Evolutionary conservation across 2,329 filamentous ascomycete genomes (phyloP), one percentile per base, ranked within the genome.

Genomic region (Xylaria sp.): DNA sequence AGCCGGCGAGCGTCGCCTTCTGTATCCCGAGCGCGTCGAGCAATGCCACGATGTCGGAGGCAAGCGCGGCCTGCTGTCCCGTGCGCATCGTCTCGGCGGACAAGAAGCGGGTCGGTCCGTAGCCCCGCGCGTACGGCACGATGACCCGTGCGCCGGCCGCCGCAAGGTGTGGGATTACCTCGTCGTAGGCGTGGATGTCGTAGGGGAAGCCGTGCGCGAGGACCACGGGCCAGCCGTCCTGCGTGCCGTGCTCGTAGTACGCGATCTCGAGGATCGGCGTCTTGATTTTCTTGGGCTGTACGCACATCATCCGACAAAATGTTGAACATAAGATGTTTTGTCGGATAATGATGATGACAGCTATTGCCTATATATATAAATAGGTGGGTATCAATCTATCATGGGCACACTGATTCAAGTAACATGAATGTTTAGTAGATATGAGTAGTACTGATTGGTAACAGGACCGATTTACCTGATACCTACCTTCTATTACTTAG

Each of bases 141-240:
- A 69, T 64, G 48, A 69, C 50, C 13, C 67, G 64, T 20, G 67
- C 67, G 48, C 67, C 60, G 4, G 10, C 23, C 12, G 41, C 3
- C 9, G 55, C 34, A 60, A 69, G 67, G 43, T 4, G 50, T 9
- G 67, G 65, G 20, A 65, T 36, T 7, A 69, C 65, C 41, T 18
- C 60, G 7, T 64, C 55, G 57, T 67, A 69, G 3, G 65, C 67
- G 39, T 65, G 56, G 5, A 48, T 9, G 30, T 63, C 55, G 57
- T 69, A 69, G 3, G 67, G 67, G 28, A 69, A 69, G 36, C 67
- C 67, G 60, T 69, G 67, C 20, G 63, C 43, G 4, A 69, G 67
- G 20, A 69, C 60, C 30, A 69, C 65, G 36, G 67, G 67, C 65
- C 65, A 69, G 23, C 67, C 67, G 30, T 46, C 46, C 10, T 1